Evolutionary conservation across 768 basidiomycete species (phyloP), one percentile per base, ranked within the genome.

Genomic region (Hericium erinaceus): DNA sequence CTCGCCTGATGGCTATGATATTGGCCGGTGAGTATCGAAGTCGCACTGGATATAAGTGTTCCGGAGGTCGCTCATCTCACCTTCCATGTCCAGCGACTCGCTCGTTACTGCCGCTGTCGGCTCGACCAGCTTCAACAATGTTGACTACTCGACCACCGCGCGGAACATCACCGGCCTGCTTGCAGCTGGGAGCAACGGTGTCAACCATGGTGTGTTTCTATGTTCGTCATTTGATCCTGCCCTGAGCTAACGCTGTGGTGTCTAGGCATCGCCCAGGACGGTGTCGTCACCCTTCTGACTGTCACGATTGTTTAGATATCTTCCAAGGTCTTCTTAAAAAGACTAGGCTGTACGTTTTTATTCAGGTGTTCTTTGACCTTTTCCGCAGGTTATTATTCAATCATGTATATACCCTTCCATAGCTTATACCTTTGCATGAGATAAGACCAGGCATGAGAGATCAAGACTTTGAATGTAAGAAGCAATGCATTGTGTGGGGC

Each of bases 211-310:
- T 77, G 54, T n/a, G 70, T 24, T 18, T 24, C 13, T 16, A 24
- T 16, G 15, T 12, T 11, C 5, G 22, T 24, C 50, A 12, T 15
- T 59, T 48, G 51, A 40, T 28, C 49, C 28, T 24, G n/a, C 6
- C 24, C 41, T 46, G 2, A 1, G 20, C 41, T 46, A 20, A 46
- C 6, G 18, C 28, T 15, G 1, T 1, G 18, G 54, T 11, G 79
- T 77, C 13, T 60, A 83, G 83, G 73, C 28, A 87, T 85, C 54
- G 76, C 84, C 3, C 76, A 76, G 39, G 83, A 85, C 64, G 83
- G 84, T 48, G 72, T 78, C 38, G 77, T 80, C 15, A 75, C 75
- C 1, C 63, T 60, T 20, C 68, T 86, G 55, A 84, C 80, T 2
- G 78, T 84, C 18, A 77, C 70, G 3, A 77, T 80, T 33, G 49